Percentiles rank a stretch among this genome's conserved stretches.
These are phyloP conservation scores for Galerina marginata DNA, from an alignment of 768 basidiomycete species.

Conservation along the genomic window DNA sequence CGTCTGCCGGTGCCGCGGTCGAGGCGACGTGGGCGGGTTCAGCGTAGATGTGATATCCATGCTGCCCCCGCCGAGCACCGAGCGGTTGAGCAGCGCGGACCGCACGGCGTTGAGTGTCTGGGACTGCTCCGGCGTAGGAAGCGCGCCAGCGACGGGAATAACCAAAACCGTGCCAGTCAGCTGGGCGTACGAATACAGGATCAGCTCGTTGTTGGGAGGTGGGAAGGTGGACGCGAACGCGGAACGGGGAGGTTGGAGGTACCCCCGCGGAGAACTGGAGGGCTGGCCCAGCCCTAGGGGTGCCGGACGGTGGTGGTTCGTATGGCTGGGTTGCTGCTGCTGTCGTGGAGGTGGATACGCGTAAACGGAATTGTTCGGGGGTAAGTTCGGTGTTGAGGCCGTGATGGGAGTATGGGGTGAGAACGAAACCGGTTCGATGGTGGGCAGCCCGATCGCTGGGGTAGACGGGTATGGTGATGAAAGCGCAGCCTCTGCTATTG, in stretches of 20 bases:
- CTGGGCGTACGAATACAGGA: conserved; percentile 87
- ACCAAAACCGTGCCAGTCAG: conserved; percentile 71
- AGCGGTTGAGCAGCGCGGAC: conserved; percentile 50
- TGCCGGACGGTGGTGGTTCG: conserved; percentile 31
- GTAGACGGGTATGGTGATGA: conserved; percentile 33
- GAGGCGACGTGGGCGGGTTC: conserved; percentile 24
- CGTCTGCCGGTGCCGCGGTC: conserved; percentile 34
- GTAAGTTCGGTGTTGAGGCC: conserved; percentile 16
- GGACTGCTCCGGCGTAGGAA: conserved; percentile 49
- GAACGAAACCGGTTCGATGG: conserved; percentile 35
- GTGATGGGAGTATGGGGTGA: conserved; percentile 33
- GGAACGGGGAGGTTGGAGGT: conserved; percentile 35
- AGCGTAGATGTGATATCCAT: conserved; percentile 75
- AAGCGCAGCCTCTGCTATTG: conserved; percentile 36
- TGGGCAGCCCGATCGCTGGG: conserved; percentile 32
- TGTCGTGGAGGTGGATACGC: conserved; percentile 39
- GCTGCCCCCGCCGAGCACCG: conserved; percentile 71
- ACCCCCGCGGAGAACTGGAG: conserved; percentile 29
- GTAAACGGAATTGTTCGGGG: conserved; percentile 38
- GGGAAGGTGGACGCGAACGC: conserved; percentile 52
- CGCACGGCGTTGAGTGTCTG: conserved; percentile 54
- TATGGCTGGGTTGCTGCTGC: conserved; percentile 1
- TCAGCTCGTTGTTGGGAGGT: conserved; percentile 63
- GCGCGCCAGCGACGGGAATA: conserved; percentile 45
- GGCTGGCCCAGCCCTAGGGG: conserved; percentile 55